phyloP scores from a whole-genome alignment of 2,329 filamentous ascomycete genomes.

The Paecilomyces sp. region DNA sequence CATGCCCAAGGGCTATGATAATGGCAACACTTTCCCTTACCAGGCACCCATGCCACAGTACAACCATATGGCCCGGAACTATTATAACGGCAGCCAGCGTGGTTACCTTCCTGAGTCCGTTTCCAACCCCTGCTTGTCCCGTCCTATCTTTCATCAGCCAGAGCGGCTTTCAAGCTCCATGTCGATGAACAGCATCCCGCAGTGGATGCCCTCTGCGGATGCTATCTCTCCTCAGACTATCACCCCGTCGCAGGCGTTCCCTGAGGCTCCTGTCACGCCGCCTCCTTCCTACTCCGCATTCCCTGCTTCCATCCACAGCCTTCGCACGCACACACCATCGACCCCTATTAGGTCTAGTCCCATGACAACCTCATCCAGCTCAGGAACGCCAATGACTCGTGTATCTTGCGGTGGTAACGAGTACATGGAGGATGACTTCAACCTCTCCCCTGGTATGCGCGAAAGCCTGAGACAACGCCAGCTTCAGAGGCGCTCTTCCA shows the following conservation, averaged over 20 bases:
- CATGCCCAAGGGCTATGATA: constrained; percentile 28
- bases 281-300: constrained; percentile 32
- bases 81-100: constrained; percentile 24
- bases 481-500: constrained; percentile 23
- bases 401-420: constrained; percentile 25
- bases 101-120: constrained; percentile 30
- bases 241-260: constrained; percentile 26
- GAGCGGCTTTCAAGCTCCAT: constrained; percentile 27
- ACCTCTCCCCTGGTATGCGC: constrained; percentile 24
- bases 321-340: constrained; percentile 29
- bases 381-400: constrained; percentile 28
- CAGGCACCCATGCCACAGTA: constrained; percentile 28
- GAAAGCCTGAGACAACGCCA: constrained; percentile 18
- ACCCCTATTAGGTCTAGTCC: constrained; percentile 30
- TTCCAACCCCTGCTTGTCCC: constrained; percentile 31
- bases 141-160: constrained; percentile 30
- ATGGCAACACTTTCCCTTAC: constrained; percentile 22
- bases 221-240: constrained; percentile 30
- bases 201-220: constrained; percentile 27
- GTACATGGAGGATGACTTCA: constrained; percentile 27
- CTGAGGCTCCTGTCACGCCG: constrained; percentile 25
- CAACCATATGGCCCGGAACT: constrained; percentile 25
- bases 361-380: constrained; percentile 25
- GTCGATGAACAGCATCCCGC: constrained; percentile 31
- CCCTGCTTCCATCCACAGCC: constrained; percentile 22